Percentiles rank a stretch among this genome's conserved stretches.
phyloP scores from a whole-genome alignment of 2,329 filamentous ascomycete genomes.

The Leptographium galeiforme region DNA sequence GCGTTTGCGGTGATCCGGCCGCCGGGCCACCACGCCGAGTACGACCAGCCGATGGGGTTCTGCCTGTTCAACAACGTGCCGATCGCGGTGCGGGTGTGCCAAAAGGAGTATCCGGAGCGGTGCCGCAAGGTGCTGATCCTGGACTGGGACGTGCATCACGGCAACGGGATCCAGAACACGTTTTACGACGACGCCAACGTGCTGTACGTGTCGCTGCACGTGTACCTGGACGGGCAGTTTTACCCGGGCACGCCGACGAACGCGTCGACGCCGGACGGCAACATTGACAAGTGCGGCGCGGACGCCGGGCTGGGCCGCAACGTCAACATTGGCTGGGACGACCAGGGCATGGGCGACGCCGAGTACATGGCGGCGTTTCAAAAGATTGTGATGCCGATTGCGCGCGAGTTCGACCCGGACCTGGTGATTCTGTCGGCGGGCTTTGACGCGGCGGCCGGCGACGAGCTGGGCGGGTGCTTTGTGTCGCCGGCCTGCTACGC shows the following conservation, averaged over 20 bases:
- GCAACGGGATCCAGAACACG: conserved; percentile 91
- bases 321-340: conserved; percentile 54
- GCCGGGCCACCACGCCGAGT: conserved; percentile 89
- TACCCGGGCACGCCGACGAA: conserved; percentile 61
- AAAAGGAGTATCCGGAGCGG: conserved; percentile 60
- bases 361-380: conserved; percentile 97
- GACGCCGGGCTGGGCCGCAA: conserved; percentile 45
- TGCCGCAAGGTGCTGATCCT: conserved; percentile 87
- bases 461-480: conserved; percentile 84
- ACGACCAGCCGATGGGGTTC: conserved; percentile 76
- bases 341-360: conserved; percentile 79
- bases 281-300: conserved; percentile 44
- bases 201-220: conserved; percentile 88
- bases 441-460: conserved; percentile 89
- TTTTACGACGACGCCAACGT: conserved; percentile 93
- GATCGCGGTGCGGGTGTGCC: conserved; percentile 79
- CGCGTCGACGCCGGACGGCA: conserved; percentile 43
- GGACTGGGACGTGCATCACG: conserved; percentile 75
- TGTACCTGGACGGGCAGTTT: conserved; percentile 71
- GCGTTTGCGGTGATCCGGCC: conserved; percentile 91
- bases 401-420: conserved; percentile 84
- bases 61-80: conserved; percentile 98
- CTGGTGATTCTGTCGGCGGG: conserved; percentile 90
- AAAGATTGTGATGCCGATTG: conserved; percentile 90
- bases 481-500: conserved; percentile 86